Evolutionary conservation across 2,329 filamentous ascomycete genomes (phyloP), one percentile per base, ranked within the genome.

Genomic region (Shiraia sp.): DNA sequence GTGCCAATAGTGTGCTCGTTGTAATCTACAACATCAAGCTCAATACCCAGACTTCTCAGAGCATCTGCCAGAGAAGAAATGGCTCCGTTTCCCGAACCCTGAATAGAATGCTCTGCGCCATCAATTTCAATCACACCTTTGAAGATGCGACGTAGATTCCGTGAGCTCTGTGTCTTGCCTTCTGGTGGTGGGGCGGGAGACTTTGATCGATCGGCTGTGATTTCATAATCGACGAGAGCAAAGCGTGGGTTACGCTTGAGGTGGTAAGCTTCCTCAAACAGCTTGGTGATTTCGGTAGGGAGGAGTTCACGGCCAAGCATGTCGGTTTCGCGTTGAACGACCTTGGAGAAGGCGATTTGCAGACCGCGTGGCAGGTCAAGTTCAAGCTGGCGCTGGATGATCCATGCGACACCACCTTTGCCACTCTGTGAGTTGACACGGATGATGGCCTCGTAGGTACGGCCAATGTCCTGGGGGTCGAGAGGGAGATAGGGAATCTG

Each of bases 381-480:
- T 63, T 93, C 83, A 49, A 97, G 82, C 62, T 90, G 86, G 57
- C 87, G 86, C 66, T 91, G 85, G 66, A 97, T 91, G 65, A 97
- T 88, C 88, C 89, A 97, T 36, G 92, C 91, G 46, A 89, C 86
- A 58, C 93, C 93, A 48, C 92, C 92, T 75, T 99, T 97, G 53
- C 92, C 92, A 59, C 84, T 89, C 70, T 97, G 92, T 13, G 89
- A 95, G 77, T 97, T 99, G 80, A 97, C 92, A 46, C 92, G 88
- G 66, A 97, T 97, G 65, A 97, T 87, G 45, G 92, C 92, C 73
- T 97, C 91, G 80, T 97, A 97, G n/a, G 86, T 96, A 43, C 92
- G 85, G 36, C 92, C 92, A 52, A 97, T 96, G 63, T 97, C 92
- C 63, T 87, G 80, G 4, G 92, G 92, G 63, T 97, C 92, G 59